Conservation (phyloP, 2,329 filamentous ascomycete species). For the Xylaria arbuscula region DNA sequence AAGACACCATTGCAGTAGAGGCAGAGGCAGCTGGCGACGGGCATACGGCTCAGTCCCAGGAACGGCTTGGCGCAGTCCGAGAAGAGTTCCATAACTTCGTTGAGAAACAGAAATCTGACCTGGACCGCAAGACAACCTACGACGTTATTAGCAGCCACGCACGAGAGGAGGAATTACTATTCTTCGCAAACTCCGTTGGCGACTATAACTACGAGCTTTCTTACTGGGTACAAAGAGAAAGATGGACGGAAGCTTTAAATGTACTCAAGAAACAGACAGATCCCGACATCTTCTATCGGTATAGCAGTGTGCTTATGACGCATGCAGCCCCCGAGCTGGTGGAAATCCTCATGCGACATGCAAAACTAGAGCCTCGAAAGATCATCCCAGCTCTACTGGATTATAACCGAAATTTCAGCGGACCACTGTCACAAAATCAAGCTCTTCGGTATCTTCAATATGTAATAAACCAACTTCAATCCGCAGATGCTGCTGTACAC, state of each 20-base stretch:
- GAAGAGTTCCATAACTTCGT: slow-evolving; percentile 91
- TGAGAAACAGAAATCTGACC: slow-evolving; percentile 82
- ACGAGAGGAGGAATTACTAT: slow-evolving; percentile 89
- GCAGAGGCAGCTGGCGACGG: slow-evolving; percentile 80
- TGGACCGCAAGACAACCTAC: slow-evolving; percentile 93
- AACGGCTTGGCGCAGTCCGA: slow-evolving; percentile 76
- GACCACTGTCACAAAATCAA: slow-evolving; percentile 81
- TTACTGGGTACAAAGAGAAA: slow-evolving; percentile 96
- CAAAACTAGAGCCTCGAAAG: slow-evolving; percentile 83
- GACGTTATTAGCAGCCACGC: slow-evolving; percentile 97
- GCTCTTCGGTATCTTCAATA: slow-evolving; percentile 93
- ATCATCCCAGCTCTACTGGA: slow-evolving; percentile 93
- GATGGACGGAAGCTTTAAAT: slow-evolving; percentile 86
- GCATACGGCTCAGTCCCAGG: slow-evolving; percentile 75
- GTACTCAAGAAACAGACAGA: slow-evolving; percentile 95
- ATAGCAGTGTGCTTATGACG: slow-evolving; percentile 95
- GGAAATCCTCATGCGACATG: slow-evolving; percentile 95
- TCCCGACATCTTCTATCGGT: slow-evolving; percentile 93
- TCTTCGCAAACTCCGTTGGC: slow-evolving; percentile 87
- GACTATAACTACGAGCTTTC: slow-evolving; percentile 95
- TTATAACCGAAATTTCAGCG: slow-evolving; percentile 83
- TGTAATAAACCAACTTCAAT: slow-evolving; percentile 86
- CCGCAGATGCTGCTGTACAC: slow-evolving; percentile 87
- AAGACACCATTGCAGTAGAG: slow-evolving; percentile 92
- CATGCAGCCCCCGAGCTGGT: slow-evolving; percentile 86